Base-by-base conservation (phyloP, 2,329 filamentous ascomycete species). In the Talaromyces atroroseus region DNA sequence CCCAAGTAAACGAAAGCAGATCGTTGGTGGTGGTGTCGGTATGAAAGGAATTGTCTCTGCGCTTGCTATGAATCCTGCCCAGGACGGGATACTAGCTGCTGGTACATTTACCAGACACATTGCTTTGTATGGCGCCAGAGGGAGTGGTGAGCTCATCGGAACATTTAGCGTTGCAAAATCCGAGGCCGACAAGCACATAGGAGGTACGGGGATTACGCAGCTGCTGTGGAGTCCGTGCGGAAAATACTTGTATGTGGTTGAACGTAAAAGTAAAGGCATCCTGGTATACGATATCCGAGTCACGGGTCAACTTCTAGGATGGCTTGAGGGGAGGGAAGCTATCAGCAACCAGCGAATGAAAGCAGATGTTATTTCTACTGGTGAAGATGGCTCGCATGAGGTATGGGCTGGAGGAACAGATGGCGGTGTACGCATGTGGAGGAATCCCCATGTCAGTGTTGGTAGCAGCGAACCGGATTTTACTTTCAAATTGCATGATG, bases 341-440 rank as follows among this genome's bases (percentile, higher is more conserved):
- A 49, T 68, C 7, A 82, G 81, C 1, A 80, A 80, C 49, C 82
- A 85, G 68, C 75, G 77, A n/a, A 65, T 86, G 57, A 77, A 78
- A 2, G 74, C 84, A 26, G 81, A 85, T 65, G 62, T 85, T 5
- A 71, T 74, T 11, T 51, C 67, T 29, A 61, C 64, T 59, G 48
- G 68, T 52, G 47, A 68, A 20, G 63, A 65, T 24, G 70, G 67
- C 11, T 70, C 73, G 8, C 74, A 79, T 62, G 80, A 85, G 62
- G 68, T 86, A 20, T 85, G 82, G 82, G 77, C 74, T 47, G 84
- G 84, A 10, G 82, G 82, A 0, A 75, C 68, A 1, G 83, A 86
- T 71, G 83, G 84, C 0, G 63, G 62, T 18, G 72, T 82, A 54
- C 72, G 80, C 57, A 70, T 76, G 54, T 83, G 81, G 81, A 71